Percentiles rank a stretch among this genome's conserved stretches.
Conservation (phyloP, 805 yeast genomes). For the Ogataea haglerorum region DNA sequence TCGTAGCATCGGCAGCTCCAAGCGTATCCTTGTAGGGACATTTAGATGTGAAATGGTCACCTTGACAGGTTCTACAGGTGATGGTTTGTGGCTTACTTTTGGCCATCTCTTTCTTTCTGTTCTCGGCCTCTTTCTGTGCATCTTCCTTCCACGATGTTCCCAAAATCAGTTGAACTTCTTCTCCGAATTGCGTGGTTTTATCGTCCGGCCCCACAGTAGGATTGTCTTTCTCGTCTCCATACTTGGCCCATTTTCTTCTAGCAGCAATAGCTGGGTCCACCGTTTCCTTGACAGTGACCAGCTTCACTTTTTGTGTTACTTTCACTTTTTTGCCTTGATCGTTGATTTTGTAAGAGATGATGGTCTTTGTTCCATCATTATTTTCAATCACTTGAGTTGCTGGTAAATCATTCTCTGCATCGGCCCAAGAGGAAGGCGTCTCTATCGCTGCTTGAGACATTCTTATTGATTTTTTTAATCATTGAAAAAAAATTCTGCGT, state of each 20-base stretch:
- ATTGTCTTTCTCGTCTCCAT: conserved; percentile 70
- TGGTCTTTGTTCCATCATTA: conserved; percentile 86
- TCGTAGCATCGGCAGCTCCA: conserved; percentile 40
- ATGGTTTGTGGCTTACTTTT: conserved; percentile 56
- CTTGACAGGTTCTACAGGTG: conserved; percentile 88
- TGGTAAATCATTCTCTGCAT: conserved; percentile 66
- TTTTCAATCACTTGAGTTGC: conserved; percentile 73
- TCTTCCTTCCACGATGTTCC: conserved; percentile 75
- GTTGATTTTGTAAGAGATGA: conserved; percentile 70
- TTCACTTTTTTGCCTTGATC: conserved; percentile 81
- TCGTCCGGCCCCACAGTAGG: conserved; percentile 83
- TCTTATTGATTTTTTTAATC: neutral
- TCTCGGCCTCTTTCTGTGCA: conserved; percentile 66
- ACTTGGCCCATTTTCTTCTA: conserved; percentile 84
- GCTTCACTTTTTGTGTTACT: conserved; percentile 80
- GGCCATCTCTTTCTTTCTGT: conserved; percentile 41
- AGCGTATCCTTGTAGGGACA: conserved; percentile 95
- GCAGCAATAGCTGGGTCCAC: conserved; percentile 85
- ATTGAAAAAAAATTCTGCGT: conserved; percentile 11
- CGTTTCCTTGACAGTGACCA: conserved; percentile 69
- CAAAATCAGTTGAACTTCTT: conserved; percentile 70
- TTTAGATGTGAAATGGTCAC: conserved; percentile 87
- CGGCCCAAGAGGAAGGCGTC: conserved; percentile 51
- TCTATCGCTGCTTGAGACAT: conserved; percentile 17
- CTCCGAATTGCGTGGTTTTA: conserved; percentile 85